Base-by-base conservation (phyloP, 108 stramenopile species). In the Pseudonitzschia multiseries region DNA sequence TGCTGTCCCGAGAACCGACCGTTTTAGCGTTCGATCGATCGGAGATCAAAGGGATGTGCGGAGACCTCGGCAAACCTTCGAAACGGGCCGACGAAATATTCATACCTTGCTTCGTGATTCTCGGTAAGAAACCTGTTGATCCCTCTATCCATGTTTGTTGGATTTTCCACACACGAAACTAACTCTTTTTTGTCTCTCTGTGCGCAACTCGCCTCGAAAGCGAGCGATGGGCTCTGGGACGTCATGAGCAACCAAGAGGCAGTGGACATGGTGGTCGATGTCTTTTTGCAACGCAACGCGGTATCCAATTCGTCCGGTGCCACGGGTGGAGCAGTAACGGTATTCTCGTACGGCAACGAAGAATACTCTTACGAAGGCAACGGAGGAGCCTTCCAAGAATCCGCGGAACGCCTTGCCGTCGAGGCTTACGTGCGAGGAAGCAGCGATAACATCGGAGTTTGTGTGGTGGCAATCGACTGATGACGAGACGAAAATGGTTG, bases 161-260 rank as follows among this genome's bases (percentile, higher is more conserved):
- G 20, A 56, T 56, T 21, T 24, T 9, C 54, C 24, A 26, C n/a
- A 10, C 8, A 18, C 18, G 13, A 52, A 48, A 56, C 54, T 56
- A 56, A 56, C 22, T 0, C 48, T 48, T 51, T 8, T 67, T 29
- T 46, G 48, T 2, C n/a, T 18, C 18, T 43, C 32, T 18, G 43
- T 43, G 17, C 0, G 2, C 27, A 10, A 31, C 10, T 27, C 21
- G 26, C 15, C 9, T 31, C 14, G 10, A 40, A 10, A 67, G 97
- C 95, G 50, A 95, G 94, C 10, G 97, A 98, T 78, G 97, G 97
- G 13, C 88, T 98, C 33, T 98, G 97, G 97, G 97, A 98, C 73
- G 93, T 96, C 26, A 85, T 97, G 71, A 69, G 54, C 60, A 96
- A 95, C 65, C 89, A 93, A 70, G 97, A 98, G 72, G 95, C 90